phyloP scores from a whole-genome alignment of 129 eudicot genomes.

The Flaveria brownii region DNA sequence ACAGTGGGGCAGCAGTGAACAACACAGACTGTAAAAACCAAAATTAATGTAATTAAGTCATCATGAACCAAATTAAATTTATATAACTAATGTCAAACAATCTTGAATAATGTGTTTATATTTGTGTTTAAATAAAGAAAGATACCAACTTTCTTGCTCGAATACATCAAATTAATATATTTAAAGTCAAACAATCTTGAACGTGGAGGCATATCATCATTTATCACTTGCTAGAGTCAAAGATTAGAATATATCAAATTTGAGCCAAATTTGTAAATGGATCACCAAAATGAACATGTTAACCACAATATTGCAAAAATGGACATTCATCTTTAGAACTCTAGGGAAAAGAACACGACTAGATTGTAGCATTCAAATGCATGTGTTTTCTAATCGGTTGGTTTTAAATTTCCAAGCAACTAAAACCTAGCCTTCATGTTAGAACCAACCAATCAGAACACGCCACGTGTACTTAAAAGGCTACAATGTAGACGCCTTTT shows the following conservation, averaged over 20 bases:
- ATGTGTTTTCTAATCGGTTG: too few relatives aligned
- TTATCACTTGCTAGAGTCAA: conserved; percentile 16
- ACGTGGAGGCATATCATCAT: conserved; percentile 27
- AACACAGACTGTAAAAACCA: conserved; percentile 63
- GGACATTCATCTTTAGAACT: too few relatives aligned
- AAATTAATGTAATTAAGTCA: neutral
- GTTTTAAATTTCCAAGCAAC: too few relatives aligned
- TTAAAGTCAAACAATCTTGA: conserved; percentile 21
- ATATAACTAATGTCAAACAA: conserved; percentile 18
- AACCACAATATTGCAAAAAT: too few relatives aligned
- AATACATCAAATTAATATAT: neutral
- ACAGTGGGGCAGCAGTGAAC: conserved; percentile 64
- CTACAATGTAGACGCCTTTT: too few relatives aligned
- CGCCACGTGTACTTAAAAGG: too few relatives aligned
- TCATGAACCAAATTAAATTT: too few relatives aligned
- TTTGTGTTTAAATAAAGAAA: neutral
- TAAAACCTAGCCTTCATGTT: too few relatives aligned
- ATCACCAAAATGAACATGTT: too few relatives aligned
- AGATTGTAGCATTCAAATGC: too few relatives aligned
- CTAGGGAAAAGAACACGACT: too few relatives aligned
- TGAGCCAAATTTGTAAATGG: neutral
- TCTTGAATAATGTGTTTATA: conserved; percentile 10
- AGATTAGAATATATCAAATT: conserved; percentile 4
- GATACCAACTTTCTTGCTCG: neutral
- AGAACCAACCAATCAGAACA: too few relatives aligned